Conservation (phyloP, 306 rosid genomes). For the Corylus americana region DNA sequence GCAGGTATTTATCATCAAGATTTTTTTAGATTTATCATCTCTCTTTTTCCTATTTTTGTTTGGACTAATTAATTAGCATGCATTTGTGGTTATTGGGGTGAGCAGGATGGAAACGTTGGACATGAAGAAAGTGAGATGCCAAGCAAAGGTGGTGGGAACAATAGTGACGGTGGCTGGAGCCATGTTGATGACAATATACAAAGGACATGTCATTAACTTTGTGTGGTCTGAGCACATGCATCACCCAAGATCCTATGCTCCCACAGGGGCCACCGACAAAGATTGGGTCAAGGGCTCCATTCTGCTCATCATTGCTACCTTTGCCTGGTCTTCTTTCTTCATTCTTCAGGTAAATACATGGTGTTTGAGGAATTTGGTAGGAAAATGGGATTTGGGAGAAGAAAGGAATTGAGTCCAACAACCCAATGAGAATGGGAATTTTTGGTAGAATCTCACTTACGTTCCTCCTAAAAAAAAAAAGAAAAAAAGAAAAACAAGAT, state of each 20-base stretch:
- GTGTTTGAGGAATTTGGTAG: too few relatives aligned
- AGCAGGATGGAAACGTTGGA: constrained; percentile 82
- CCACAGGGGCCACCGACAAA: constrained; percentile 35
- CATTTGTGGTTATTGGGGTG: constrained; percentile 8
- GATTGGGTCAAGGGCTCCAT: constrained; percentile 87
- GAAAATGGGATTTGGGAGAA: too few relatives aligned
- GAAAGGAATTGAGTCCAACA: too few relatives aligned
- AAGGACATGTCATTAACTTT: constrained; percentile 69
- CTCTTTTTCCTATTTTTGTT: neutral
- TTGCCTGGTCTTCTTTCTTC: constrained; percentile 93
- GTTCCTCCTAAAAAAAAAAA: too few relatives aligned
- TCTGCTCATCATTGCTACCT: constrained; percentile 72
- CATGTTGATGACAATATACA: constrained; percentile 91
- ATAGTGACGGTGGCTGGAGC: constrained; percentile 79
- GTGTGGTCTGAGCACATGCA: constrained; percentile 49
- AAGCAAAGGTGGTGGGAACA: constrained; percentile 84
- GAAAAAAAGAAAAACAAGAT: too few relatives aligned
- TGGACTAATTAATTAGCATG: constrained; percentile 29
- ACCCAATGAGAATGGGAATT: too few relatives aligned
- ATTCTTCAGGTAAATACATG: constrained; percentile 58
- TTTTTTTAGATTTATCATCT: neutral
- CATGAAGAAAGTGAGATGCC: constrained; percentile 56
- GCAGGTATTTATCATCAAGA: constrained; percentile 46
- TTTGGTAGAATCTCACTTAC: too few relatives aligned
- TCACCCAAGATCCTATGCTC: constrained; percentile 35